phyloP scores from a whole-genome alignment of 495 filamentous ascomycete species.

The Podospora anserina region DNA sequence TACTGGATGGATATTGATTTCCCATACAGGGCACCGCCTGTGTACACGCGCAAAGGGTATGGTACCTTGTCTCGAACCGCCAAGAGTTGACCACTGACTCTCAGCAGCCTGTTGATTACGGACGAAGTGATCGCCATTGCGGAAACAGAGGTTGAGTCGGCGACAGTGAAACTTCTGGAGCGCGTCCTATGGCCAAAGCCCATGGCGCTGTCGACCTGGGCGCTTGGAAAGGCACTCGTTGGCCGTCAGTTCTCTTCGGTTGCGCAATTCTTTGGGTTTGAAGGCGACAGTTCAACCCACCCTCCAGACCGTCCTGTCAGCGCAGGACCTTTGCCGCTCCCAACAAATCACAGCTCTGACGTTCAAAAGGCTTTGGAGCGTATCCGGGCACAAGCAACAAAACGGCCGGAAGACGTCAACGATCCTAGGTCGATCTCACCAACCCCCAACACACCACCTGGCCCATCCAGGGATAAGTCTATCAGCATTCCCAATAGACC shows the following conservation, averaged over 20 bases:
- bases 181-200: constrained; percentile 38
- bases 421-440: constrained; percentile 13
- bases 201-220: constrained; percentile 34
- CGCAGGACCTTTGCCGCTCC: neutral
- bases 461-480: neutral
- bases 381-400: constrained; percentile 33
- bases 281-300: neutral
- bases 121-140: constrained; percentile 32
- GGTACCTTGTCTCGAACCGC: too few relatives aligned
- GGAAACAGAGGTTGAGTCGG: constrained; percentile 29
- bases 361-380: constrained; percentile 29
- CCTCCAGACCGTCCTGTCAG: neutral
- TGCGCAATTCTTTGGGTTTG: constrained; percentile 32
- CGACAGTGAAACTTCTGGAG: constrained; percentile 27
- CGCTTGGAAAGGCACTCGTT: constrained; percentile 31
- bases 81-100: neutral
- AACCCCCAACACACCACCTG: neutral
- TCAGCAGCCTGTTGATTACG: constrained; percentile 26
- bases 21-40: constrained; percentile 41
- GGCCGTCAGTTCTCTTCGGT: constrained; percentile 30
- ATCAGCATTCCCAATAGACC: constrained; percentile 9
- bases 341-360: constrained; percentile 13
- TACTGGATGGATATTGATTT: constrained; percentile 43
- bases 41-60: constrained; percentile 34
- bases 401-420: constrained; percentile 29